Percentiles rank a stretch among this genome's conserved stretches.
phyloP scores from a whole-genome alignment of 1,139 yeast genomes.

The Geotrichum restrictum region DNA sequence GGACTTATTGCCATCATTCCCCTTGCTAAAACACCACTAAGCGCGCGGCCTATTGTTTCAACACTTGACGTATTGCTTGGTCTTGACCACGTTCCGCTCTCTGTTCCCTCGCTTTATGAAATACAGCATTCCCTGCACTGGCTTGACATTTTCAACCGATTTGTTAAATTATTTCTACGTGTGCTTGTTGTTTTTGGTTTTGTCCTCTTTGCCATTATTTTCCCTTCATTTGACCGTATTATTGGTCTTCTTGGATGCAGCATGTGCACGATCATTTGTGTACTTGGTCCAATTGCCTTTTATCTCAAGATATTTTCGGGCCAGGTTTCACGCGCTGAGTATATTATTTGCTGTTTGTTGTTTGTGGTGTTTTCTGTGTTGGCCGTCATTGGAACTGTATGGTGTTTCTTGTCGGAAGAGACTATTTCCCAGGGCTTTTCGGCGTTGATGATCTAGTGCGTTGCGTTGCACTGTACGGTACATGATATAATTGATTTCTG shows the following conservation, averaged over 20 bases:
- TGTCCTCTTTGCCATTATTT: slow-evolving; percentile 52
- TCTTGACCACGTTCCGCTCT: slow-evolving; percentile 34
- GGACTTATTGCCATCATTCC: slow-evolving; percentile 77
- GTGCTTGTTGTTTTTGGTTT: slow-evolving; percentile 43
- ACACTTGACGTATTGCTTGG: slow-evolving; percentile 52
- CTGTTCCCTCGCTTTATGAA: neutral
- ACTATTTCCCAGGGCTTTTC: slow-evolving; percentile 9
- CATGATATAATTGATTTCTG: too few species aligned
- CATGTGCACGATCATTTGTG: slow-evolving; percentile 74
- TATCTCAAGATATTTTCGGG: slow-evolving; percentile 56
- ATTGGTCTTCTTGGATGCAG: slow-evolving; percentile 82
- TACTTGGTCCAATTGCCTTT: slow-evolving; percentile 71
- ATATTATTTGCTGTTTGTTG: slow-evolving; percentile 44
- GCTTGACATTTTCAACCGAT: slow-evolving; percentile 9
- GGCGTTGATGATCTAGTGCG: too few species aligned
- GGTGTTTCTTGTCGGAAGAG: slow-evolving; percentile 24
- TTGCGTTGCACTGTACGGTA: too few species aligned
- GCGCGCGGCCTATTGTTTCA: slow-evolving; percentile 80
- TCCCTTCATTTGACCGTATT: slow-evolving; percentile 76
- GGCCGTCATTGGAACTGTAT: slow-evolving; percentile 37
- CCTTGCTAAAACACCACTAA: slow-evolving; percentile 79
- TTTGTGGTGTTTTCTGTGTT: slow-evolving; percentile 36
- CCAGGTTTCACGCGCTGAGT: slow-evolving; percentile 45
- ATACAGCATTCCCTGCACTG: slow-evolving; percentile 7
- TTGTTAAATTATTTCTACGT: slow-evolving; percentile 33